Percentiles rank a stretch among this genome's conserved stretches.
phyloP scores from a whole-genome alignment of 495 filamentous ascomycete genomes.

The Podospora bellae-mahoneyi region DNA sequence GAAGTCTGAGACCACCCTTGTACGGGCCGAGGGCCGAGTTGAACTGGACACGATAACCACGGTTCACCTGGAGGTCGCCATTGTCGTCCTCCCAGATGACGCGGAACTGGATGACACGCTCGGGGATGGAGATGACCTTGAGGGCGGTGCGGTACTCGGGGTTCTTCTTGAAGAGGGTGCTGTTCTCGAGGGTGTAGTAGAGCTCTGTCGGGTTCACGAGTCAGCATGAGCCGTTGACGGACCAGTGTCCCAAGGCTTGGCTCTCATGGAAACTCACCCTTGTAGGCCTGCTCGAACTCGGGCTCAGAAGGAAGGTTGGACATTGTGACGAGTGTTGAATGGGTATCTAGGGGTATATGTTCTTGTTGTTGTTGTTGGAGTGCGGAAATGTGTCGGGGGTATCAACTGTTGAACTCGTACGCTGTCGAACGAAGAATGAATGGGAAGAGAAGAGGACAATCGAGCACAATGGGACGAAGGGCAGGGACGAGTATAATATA shows the following conservation, averaged over 20 bases:
- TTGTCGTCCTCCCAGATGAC: slow-evolving; percentile 96
- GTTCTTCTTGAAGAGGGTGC: slow-evolving; percentile 85
- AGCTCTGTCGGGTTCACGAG: slow-evolving; percentile 61
- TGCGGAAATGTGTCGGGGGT: slow-evolving; percentile 8
- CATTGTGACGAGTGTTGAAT: slow-evolving; percentile 50
- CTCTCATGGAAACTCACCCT: slow-evolving; percentile 55
- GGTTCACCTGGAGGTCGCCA: slow-evolving; percentile 86
- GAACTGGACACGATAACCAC: slow-evolving; percentile 97
- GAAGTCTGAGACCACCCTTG: slow-evolving; percentile 96
- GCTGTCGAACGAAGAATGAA: slow-evolving; percentile 14
- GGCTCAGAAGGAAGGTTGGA: slow-evolving; percentile 84
- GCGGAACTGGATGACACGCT: slow-evolving; percentile 96
- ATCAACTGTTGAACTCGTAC: slow-evolving; percentile 18
- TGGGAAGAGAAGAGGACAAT: slow-evolving; percentile 10
- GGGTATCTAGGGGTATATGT: slow-evolving; percentile 8
- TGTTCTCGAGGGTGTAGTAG: slow-evolving; percentile 87
- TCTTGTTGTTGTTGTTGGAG: background rate
- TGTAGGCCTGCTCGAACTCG: slow-evolving; percentile 98
- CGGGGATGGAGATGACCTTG: slow-evolving; percentile 81
- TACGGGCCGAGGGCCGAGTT: slow-evolving; percentile 97
- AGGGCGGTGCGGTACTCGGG: slow-evolving; percentile 93
- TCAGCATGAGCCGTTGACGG: slow-evolving; percentile 9
- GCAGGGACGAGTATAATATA: slow-evolving; percentile 21
- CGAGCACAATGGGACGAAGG: slow-evolving; percentile 11
- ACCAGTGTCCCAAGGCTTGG: background rate